Evolutionary conservation across 23 red algal species (phyloP), one percentile per base, ranked within the genome.

Genomic region (Gracilariopsis chorda): DNA sequence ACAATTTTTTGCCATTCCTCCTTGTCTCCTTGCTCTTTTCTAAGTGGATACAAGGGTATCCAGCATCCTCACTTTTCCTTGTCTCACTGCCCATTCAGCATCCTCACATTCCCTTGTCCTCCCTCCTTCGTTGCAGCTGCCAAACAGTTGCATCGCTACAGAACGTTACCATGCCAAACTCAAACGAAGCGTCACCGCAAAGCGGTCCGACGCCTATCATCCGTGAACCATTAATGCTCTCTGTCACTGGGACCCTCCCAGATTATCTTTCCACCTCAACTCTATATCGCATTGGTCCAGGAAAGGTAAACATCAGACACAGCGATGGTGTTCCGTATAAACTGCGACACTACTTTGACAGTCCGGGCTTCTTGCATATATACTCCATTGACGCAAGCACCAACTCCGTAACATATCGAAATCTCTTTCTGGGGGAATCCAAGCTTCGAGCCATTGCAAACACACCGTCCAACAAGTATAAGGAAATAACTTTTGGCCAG

Each of bases 301-400:
- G 89, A 48, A 41, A 37, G 16, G 81, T 75, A 20, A 45, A 62
- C 21, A 33, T 92, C 41, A 58, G 29, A 27, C 89, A 83, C 46
- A 42, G 51, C 1, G 77, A 82, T 59, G 62, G 20, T 46, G 16
- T 40, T 8, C 51, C 77, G 27, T 72, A 62, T 11, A 32, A 47
- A 39, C 56, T 83, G 41, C 27, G 21, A 2, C 89, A 92, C 49
- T 92, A 77, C 53, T 92, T 92, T 35, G 89, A 92, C 51, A 58
- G 77, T 46, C 64, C 44, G 2, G 37, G 51, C 25, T 44, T 92
- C 12, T 58, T 92, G 13, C 89, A 92, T 45, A 61, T 43, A 0
- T 92, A 82, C 36, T 21, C 20, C 1, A 53, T 92, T 56, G 21
- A 80, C 20, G 55, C 77, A 1, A 45, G 12, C 10, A 16, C 34